Evolutionary conservation across 2,329 filamentous ascomycete genomes (phyloP).

Genomic region (Madurella fahalii): DNA sequence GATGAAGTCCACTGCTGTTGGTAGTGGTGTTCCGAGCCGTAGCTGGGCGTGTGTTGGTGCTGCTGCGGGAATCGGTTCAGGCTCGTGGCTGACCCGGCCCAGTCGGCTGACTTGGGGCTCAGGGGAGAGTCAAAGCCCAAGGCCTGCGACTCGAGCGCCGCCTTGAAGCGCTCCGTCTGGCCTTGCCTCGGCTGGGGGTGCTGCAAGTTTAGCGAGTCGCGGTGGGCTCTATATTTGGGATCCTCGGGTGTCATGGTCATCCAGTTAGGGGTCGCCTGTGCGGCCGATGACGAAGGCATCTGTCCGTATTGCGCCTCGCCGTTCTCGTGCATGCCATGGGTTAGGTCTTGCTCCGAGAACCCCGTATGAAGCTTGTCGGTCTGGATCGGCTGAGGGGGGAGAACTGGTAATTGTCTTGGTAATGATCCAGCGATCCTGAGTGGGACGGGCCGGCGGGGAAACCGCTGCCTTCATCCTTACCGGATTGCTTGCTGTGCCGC

Average conservation of each 20-base stretch:
- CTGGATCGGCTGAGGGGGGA: constrained; percentile 48
- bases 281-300: constrained; percentile 40
- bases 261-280: constrained; percentile 17
- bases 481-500: constrained; percentile 59
- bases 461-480: constrained; percentile 50
- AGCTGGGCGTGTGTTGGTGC: constrained; percentile 46
- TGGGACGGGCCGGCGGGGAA: constrained; percentile 24
- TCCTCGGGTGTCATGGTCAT: constrained; percentile 55
- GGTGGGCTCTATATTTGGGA: constrained; percentile 77
- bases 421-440: constrained; percentile 48
- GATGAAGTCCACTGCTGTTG: constrained; percentile 46
- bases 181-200: constrained; percentile 75
- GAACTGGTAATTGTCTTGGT: constrained; percentile 54
- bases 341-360: constrained; percentile 51
- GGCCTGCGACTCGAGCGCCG: constrained; percentile 68
- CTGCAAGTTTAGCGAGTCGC: constrained; percentile 74
- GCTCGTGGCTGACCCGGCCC: constrained; percentile 58
- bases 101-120: constrained; percentile 59
- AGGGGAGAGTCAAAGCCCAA: constrained; percentile 60
- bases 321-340: constrained; percentile 26
- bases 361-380: constrained; percentile 55
- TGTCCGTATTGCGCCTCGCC: constrained; percentile 21
- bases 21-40: constrained; percentile 36
- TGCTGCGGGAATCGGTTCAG: constrained; percentile 48
- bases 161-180: constrained; percentile 69